phyloP scores from a whole-genome alignment of 768 basidiomycete species.

The Calocera cornea region DNA sequence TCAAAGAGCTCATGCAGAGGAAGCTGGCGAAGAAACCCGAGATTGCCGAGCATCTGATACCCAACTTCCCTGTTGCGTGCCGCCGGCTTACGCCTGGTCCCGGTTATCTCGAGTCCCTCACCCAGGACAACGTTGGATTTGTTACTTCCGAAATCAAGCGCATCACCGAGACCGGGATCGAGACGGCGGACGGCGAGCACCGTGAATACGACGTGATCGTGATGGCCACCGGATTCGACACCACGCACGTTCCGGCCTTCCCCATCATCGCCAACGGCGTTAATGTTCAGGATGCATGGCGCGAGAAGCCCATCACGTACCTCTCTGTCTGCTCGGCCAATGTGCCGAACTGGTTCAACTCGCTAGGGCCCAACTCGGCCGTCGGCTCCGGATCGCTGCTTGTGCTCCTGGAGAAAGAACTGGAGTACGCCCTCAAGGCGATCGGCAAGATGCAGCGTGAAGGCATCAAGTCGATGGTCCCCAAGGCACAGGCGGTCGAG shows the following conservation, averaged over 20 bases:
- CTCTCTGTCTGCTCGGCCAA: slow-evolving; percentile 45
- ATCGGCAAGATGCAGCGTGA: slow-evolving; percentile 50
- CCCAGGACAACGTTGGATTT: slow-evolving; percentile 50
- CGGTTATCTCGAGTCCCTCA: slow-evolving; percentile 53
- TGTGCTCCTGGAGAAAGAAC: slow-evolving; percentile 40
- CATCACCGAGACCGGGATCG: slow-evolving; percentile 42
- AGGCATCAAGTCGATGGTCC: slow-evolving; percentile 46
- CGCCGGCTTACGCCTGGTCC: slow-evolving; percentile 54
- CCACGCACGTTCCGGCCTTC: slow-evolving; percentile 35
- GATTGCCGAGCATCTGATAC: slow-evolving; percentile 48
- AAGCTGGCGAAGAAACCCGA: slow-evolving; percentile 43
- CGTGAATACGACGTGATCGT: slow-evolving; percentile 46
- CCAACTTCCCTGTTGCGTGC: slow-evolving; percentile 45
- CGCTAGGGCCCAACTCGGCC: slow-evolving; percentile 42
- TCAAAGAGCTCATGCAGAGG: slow-evolving; percentile 35
- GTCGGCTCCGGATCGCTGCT: slow-evolving; percentile 46
- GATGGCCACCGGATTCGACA: slow-evolving; percentile 52
- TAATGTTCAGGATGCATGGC: slow-evolving; percentile 40
- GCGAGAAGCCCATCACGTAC: slow-evolving; percentile 44
- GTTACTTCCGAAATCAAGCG: slow-evolving; percentile 37
- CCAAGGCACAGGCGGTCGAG: slow-evolving; percentile 42
- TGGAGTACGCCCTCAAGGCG: slow-evolving; percentile 42
- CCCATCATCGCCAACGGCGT: slow-evolving; percentile 41
- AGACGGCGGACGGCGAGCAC: slow-evolving; percentile 40
- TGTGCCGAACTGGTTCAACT: slow-evolving; percentile 47